Evolutionary conservation across 768 basidiomycete species (phyloP), one percentile per base, ranked within the genome.

Genomic region (Clitopilus passeckerianus): DNA sequence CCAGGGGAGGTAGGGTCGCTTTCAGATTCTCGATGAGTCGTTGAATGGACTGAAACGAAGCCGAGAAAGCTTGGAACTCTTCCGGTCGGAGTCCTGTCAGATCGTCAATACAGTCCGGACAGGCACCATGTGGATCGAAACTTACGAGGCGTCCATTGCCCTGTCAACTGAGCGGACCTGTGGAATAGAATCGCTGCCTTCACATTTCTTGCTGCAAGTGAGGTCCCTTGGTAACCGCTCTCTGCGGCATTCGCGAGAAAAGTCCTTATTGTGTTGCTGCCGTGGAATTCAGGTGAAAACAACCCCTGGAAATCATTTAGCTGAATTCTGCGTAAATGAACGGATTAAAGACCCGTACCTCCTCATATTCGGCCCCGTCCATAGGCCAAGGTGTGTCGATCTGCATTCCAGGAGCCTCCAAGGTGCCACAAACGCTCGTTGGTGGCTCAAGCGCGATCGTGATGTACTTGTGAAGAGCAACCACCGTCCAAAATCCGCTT

Each of bases 401-500:
- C 59, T 75, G 75, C 64, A 77, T 76, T 2, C 79, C 78, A 15
- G 76, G 75, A 5, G 80, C 75, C 61, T 85, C 84, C 59, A 82
- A 75, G 16, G 77, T 73, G 54, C 85, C 81, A 59, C 79, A 81
- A 18, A 88, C 77, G n/a, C 75, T 78, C 18, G 78, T 68, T 0
- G 85, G 76, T 1, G 78, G 74, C 58, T 84, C 83, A 37, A 84
- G 74, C 6, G 80, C 77, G 15, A 86, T 77, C 0, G 81, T 73
- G 62, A 85, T 77, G 64, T 78, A 77, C 57, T 85, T 82, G 70
- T 87, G 86, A 57, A 87, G 74, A 53, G 75, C 72, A 61, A 84
- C 80, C 6, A 83, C 83, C 0, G 81, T 72, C 87, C 87, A 89
- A 67, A 89, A 88, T 0, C 78, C 83, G 57, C 83, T 84, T 59